A percentile compares a stretch with the other conserved stretches of the same genome.
Evolutionary conservation across 2,329 filamentous ascomycete species (phyloP).

Genomic region (Lasiodiplodia theobromae): DNA sequence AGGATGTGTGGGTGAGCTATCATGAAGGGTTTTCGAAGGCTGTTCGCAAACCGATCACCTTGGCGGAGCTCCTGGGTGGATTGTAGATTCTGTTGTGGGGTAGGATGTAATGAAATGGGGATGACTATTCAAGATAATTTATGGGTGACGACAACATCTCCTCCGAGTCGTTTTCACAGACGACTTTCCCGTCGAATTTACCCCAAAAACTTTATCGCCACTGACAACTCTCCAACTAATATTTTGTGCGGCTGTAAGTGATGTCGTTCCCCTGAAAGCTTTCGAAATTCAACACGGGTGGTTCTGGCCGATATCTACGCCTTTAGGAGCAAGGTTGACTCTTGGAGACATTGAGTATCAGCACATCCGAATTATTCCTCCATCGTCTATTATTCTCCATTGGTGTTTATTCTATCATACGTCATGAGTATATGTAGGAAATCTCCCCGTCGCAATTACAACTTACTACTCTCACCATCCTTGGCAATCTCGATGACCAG

Average conservation of each 20-base stretch:
- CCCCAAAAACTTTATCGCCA: too few species aligned
- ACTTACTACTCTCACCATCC: conserved; percentile 39
- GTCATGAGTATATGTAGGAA: conserved; percentile 7
- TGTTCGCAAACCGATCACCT: conserved; percentile 83
- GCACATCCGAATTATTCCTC: too few species aligned
- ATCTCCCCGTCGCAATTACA: conserved; percentile 34
- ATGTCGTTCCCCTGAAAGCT: too few species aligned
- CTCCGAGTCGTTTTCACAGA: neutral
- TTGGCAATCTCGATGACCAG: conserved; percentile 59
- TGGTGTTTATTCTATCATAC: conserved; percentile 12
- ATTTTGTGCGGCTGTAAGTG: too few species aligned
- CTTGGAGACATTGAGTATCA: too few species aligned
- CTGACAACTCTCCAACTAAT: too few species aligned
- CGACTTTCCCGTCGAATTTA: too few species aligned
- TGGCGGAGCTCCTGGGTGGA: conserved; percentile 78
- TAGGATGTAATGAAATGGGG: neutral
- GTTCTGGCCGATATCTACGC: too few species aligned
- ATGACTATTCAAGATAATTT: neutral
- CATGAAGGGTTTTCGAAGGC: conserved; percentile 93
- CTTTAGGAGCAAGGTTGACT: too few species aligned
- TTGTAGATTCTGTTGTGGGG: conserved; percentile 52
- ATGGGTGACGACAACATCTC: neutral
- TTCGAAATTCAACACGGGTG: too few species aligned
- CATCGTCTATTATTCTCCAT: neutral
- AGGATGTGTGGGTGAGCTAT: conserved; percentile 82